Conservation (phyloP, 257 asterid genomes). For the Fraxinus americana region DNA sequence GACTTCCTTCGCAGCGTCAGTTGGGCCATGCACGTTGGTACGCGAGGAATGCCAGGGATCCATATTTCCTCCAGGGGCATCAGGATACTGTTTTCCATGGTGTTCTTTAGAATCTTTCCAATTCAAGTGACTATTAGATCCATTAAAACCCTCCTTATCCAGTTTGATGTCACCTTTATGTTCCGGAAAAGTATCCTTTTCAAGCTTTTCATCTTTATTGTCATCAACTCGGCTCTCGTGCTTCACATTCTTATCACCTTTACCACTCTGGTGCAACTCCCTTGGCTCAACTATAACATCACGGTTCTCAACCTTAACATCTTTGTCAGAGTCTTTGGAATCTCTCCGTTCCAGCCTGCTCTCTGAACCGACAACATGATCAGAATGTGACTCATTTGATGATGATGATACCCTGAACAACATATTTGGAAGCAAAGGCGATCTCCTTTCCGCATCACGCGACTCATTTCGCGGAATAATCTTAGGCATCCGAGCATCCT, state of each 20-base stretch:
- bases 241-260: constrained; percentile 55
- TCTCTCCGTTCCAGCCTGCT: constrained; percentile 70
- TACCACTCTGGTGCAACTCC: constrained; percentile 59
- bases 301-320: constrained; percentile 59
- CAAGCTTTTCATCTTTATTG: constrained; percentile 62
- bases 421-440: constrained; percentile 62
- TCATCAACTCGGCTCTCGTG: constrained; percentile 62
- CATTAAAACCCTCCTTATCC: constrained; percentile 68
- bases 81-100: constrained; percentile 61
- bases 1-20: constrained; percentile 66
- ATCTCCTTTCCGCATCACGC: constrained; percentile 71
- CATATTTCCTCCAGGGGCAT: constrained; percentile 52
- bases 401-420: constrained; percentile 57
- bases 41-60: constrained; percentile 66
- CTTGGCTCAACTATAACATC: constrained; percentile 62
- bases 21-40: constrained; percentile 50
- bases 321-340: constrained; percentile 55
- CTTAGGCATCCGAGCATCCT: constrained; percentile 69
- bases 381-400: constrained; percentile 58
- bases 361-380: constrained; percentile 55
- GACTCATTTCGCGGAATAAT: constrained; percentile 61
- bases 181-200: constrained; percentile 63
- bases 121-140: constrained; percentile 50
- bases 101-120: constrained; percentile 74
- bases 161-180: constrained; percentile 55